Percentiles rank a stretch among this genome's conserved stretches.
These are phyloP conservation scores for Sporothrix dimorphospora DNA, from an alignment of 2,329 filamentous ascomycete species.

Conservation along the genomic window DNA sequence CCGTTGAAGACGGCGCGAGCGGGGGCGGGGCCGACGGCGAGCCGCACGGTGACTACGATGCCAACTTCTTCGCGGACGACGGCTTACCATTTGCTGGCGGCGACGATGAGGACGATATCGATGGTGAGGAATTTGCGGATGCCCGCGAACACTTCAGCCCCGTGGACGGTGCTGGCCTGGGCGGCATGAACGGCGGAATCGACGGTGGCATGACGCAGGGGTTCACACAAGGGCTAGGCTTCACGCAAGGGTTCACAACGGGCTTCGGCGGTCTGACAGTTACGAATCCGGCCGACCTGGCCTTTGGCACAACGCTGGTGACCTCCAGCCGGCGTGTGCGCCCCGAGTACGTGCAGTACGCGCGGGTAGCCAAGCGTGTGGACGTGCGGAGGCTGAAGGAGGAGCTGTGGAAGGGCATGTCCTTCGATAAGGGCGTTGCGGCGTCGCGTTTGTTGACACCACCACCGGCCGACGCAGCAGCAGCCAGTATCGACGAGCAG, in stretches of 20 bases:
- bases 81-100: constrained; percentile 69
- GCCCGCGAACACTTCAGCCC: constrained; percentile 79
- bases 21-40: constrained; percentile 56
- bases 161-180: constrained; percentile 46
- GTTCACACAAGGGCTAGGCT: constrained; percentile 37
- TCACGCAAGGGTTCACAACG: constrained; percentile 43
- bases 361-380: constrained; percentile 71
- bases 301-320: constrained; percentile 69
- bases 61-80: constrained; percentile 96
- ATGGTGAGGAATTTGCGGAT: constrained; percentile 72
- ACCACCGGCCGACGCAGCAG: constrained; percentile 26
- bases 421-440: constrained; percentile 53
- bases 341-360: constrained; percentile 72
- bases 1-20: constrained; percentile 35
- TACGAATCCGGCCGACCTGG: constrained; percentile 49
- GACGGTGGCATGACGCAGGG: constrained; percentile 49
- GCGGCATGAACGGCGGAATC: constrained; percentile 21
- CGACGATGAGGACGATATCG: constrained; percentile 64
- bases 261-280: constrained; percentile 51
- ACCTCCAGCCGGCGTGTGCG: constrained; percentile 65
- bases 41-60: constrained; percentile 83
- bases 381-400: constrained; percentile 70
- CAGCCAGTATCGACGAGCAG: constrained; percentile 19
- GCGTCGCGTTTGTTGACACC: constrained; percentile 38
- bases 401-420: constrained; percentile 70